Base-by-base conservation (phyloP, 2,329 filamentous ascomycete genomes). In the Coniella lustricola region DNA sequence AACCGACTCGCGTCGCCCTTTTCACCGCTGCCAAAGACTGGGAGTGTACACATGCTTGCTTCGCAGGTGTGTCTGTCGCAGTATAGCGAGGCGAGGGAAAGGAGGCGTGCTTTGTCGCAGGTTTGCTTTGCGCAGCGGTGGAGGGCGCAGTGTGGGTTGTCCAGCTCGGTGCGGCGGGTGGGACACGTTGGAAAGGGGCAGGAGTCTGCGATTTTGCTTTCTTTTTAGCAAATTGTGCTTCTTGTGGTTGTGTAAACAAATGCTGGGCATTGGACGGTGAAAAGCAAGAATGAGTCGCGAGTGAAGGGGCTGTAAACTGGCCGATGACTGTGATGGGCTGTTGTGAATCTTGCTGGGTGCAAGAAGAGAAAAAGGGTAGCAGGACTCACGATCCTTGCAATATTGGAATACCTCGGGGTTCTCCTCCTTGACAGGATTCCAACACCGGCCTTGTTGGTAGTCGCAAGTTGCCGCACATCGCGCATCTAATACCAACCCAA, bases 371-470 rank as follows among this genome's bases (percentile, higher is more conserved):
- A n/a, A n/a, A n/a, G n/a, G n/a, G n/a, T n/a, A n/a, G n/a, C 14
- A 17, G 13, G 3, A 54, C 57, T 41, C 41, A 60, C 57, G 58
- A 10, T 55, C 53, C 10, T 44, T 47, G 44, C 59, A 60, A 18
- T 51, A 59, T 17, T 49, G 49, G 37, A 46, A 61, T 32, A 40
- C 50, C 13, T 44, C 43, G n/a, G 59, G 58, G 25, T 58, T 50
- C 1, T 51, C 51, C 10, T 56, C 50, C 49, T 56, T 58, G 13
- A 60, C 54, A 10, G 44, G 44, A 33, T 49, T 52, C n/a, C 22
- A 44, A 39, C 59, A 60, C 48, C 52, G n/a, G 9, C 36, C 39
- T 3, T 46, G 40, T n/a, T n/a, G n/a, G n/a, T n/a, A n/a, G 12
- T 48, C 47, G 29, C 49, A 50, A 21, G 48, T 43, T 42, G 56